Conservation (phyloP, 2,329 filamentous ascomycete genomes). For the Didymella keratinophila region DNA sequence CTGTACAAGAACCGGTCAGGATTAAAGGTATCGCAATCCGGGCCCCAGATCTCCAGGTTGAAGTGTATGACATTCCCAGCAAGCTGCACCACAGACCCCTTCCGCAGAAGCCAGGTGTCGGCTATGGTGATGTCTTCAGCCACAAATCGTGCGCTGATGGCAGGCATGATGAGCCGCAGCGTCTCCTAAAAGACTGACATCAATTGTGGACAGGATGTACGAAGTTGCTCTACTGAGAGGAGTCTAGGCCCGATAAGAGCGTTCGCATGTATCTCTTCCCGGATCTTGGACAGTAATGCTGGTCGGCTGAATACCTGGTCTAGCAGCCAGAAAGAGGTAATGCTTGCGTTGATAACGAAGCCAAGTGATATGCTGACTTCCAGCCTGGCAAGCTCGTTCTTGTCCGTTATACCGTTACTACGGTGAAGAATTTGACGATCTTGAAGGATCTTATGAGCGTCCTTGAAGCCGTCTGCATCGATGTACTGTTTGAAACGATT, state of each 20-base stretch:
- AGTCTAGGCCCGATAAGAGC: constrained; percentile 27
- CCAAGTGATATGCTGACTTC: constrained; percentile 45
- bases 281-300: constrained; percentile 50
- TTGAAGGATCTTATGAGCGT: constrained; percentile 36
- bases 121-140: constrained; percentile 53
- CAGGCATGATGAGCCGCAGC: constrained; percentile 53
- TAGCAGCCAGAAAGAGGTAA: constrained; percentile 57
- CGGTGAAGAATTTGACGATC: constrained; percentile 32
- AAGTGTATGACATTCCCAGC: constrained; percentile 55
- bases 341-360: constrained; percentile 54
- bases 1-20: constrained; percentile 52
- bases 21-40: constrained; percentile 54
- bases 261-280: constrained; percentile 49
- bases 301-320: constrained; percentile 55
- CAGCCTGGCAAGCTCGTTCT: constrained; percentile 26
- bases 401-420: constrained; percentile 26
- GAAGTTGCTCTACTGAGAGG: constrained; percentile 52
- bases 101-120: constrained; percentile 55
- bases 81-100: constrained; percentile 56
- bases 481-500: constrained; percentile 41
- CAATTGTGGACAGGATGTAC: constrained; percentile 54
- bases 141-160: constrained; percentile 53
- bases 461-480: constrained; percentile 30
- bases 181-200: constrained; percentile 57
- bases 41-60: constrained; percentile 55